Conservation (phyloP, 805 yeast genomes). For the Kazachstania kunashirensis region DNA sequence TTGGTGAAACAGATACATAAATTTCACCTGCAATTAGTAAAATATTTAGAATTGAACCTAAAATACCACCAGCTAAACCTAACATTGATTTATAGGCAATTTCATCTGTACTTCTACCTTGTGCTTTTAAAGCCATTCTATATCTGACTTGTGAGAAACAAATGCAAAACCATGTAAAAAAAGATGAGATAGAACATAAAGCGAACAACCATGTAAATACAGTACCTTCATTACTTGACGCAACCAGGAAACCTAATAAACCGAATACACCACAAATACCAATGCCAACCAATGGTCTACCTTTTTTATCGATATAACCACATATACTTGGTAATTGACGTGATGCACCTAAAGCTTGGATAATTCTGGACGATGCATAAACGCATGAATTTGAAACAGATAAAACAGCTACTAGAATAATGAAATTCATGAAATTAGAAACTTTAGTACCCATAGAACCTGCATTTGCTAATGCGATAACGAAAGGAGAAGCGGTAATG, state of each 20-base stretch:
- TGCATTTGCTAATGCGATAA: conserved; percentile 47
- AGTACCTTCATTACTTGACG: conserved; percentile 42
- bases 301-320: conserved; percentile 38
- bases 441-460: conserved; percentile 44
- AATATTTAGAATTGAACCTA: conserved; percentile 43
- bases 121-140: conserved; percentile 31
- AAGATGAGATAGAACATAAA: conserved; percentile 60
- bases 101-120: conserved; percentile 2
- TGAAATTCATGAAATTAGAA: conserved; percentile 47
- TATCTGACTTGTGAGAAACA: conserved; percentile 59
- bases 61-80: conserved; percentile 49
- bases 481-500: conserved; percentile 40
- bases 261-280: conserved; percentile 38
- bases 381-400: conserved; percentile 57
- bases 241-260: conserved; percentile 49
- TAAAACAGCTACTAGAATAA: conserved; percentile 46
- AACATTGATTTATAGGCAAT: conserved; percentile 35
- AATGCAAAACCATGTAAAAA: conserved; percentile 70
- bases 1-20: conserved; percentile 64
- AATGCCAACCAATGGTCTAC: conserved; percentile 47
- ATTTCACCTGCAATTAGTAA: conserved; percentile 56
- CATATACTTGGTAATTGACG: conserved; percentile 43
- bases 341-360: conserved; percentile 41
- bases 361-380: conserved; percentile 50
- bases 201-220: conserved; percentile 69